Evolutionary conservation across 208 protist genomes (phyloP).

Genomic region (Leishmania major): DNA sequence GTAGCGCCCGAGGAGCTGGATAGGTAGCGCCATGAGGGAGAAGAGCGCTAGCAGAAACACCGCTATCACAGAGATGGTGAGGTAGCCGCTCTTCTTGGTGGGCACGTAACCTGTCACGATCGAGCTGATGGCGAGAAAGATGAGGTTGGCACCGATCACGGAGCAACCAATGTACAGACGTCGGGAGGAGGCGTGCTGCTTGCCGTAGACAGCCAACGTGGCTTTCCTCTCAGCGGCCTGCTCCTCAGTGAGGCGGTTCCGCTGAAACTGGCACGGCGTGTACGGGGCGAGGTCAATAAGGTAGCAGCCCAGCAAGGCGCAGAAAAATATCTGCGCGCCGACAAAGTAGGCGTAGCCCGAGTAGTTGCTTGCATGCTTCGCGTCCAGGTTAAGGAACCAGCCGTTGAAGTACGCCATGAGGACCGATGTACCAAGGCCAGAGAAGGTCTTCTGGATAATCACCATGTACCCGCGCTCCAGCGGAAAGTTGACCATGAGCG

Average conservation of each 20-base stretch:
- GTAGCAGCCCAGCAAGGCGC: constrained; percentile 35
- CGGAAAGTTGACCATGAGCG: constrained; percentile 86
- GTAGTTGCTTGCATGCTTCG: constrained; percentile 48
- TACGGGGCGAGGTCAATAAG: constrained; percentile 73
- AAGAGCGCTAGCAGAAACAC: constrained; percentile 59
- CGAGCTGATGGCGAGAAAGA: constrained; percentile 60
- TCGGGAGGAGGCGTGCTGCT: constrained; percentile 42
- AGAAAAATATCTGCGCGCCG: constrained; percentile 40
- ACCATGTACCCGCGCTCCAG: constrained; percentile 75
- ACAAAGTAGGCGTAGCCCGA: constrained; percentile 71
- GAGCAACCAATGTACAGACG: constrained; percentile 60
- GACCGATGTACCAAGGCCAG: constrained; percentile 75
- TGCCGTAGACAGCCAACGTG: constrained; percentile 49
- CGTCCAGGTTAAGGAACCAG: constrained; percentile 50
- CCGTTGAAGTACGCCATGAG: constrained; percentile 82
- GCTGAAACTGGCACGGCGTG: constrained; percentile 46
- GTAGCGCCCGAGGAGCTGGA: constrained; percentile 70
- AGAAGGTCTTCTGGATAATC: constrained; percentile 83
- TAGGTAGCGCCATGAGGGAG: constrained; percentile 58
- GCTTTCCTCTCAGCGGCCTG: constrained; percentile 45
- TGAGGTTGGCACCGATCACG: constrained; percentile 43
- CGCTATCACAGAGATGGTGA: constrained; percentile 50
- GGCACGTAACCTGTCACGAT: constrained; percentile 55
- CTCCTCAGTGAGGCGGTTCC: constrained; percentile 42
- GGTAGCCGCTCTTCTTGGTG: constrained; percentile 32